Evolutionary conservation across 345 rosid genomes (phyloP).

Genomic region (Acer negundo): DNA sequence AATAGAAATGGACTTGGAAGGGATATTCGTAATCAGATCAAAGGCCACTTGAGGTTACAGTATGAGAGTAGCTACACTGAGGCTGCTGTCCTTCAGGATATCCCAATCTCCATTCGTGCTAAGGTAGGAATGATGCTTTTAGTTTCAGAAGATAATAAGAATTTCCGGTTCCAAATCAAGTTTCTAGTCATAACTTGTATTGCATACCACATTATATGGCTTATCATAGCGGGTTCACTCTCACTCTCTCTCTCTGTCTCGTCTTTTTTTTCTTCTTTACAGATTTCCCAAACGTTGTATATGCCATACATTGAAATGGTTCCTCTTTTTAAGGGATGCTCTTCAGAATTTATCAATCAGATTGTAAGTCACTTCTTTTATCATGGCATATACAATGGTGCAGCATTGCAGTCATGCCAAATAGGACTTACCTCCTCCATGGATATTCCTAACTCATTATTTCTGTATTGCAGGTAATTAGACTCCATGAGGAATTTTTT

Average conservation of each 20-base stretch:
- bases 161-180: not conserved
- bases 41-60: slow-evolving; percentile 75
- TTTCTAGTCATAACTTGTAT: not conserved
- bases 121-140: slow-evolving; percentile 46
- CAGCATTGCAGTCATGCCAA: not conserved
- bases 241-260: slow-evolving; percentile 18
- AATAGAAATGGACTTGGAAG: slow-evolving; percentile 77
- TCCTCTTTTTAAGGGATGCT: slow-evolving; percentile 72
- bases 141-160: slow-evolving; percentile 1
- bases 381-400: not conserved
- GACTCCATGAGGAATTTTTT: slow-evolving; percentile 93
- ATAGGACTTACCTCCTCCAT: not conserved
- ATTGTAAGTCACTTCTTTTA: slow-evolving; percentile 55
- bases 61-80: slow-evolving; percentile 86
- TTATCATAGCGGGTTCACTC: slow-evolving; percentile 12
- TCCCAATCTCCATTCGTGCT: slow-evolving; percentile 89
- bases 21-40: slow-evolving; percentile 72
- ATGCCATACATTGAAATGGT: slow-evolving; percentile 58
- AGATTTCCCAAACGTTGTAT: slow-evolving; percentile 77
- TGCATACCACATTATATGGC: slow-evolving; percentile 1
- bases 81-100: slow-evolving; percentile 74
- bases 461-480: slow-evolving; percentile 51
- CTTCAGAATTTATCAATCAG: slow-evolving; percentile 82
- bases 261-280: slow-evolving; percentile 19
- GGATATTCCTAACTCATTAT: not conserved